These are phyloP conservation scores for Henckelia pumila DNA, from an alignment of 257 asterid genomes.

Conservation along the genomic window DNA sequence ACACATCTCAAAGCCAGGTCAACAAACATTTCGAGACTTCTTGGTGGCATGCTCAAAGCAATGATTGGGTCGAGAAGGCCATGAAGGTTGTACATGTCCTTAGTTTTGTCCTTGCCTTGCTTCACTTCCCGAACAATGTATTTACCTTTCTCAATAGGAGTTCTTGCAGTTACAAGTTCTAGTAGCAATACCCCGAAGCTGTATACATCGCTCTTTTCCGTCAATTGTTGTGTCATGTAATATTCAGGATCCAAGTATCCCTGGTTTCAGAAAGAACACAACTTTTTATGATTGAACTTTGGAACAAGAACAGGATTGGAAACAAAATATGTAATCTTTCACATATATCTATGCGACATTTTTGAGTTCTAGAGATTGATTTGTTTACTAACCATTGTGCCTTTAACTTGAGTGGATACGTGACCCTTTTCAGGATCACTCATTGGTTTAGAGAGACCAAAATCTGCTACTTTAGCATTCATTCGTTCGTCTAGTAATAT, in stretches of 20 bases:
- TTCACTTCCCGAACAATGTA: conserved; percentile 75
- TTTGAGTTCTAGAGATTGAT: neutral
- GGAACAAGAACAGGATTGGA: too few relatives aligned
- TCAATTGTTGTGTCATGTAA: too few relatives aligned
- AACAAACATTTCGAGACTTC: conserved; percentile 62
- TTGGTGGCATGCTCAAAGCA: conserved; percentile 39
- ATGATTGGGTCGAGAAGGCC: conserved; percentile 66
- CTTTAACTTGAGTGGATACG: conserved; percentile 94
- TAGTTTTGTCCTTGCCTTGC: conserved; percentile 52
- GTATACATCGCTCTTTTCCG: conserved; percentile 92
- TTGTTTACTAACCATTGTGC: conserved; percentile 73
- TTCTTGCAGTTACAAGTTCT: conserved; percentile 64
- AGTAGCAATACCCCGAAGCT: conserved; percentile 74
- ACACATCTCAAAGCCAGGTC: conserved; percentile 75
- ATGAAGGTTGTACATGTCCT: conserved; percentile 61
- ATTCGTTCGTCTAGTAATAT: conserved; percentile 72
- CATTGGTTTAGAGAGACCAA: conserved; percentile 82
- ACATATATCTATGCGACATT: neutral
- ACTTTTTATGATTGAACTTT: too few relatives aligned
- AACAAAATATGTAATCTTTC: too few relatives aligned
- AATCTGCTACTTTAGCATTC: conserved; percentile 90
- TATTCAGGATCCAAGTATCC: conserved; percentile 98
- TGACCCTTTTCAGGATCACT: conserved; percentile 60
- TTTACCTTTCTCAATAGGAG: conserved; percentile 73
- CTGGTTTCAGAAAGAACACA: conserved; percentile 34